Base-by-base conservation (phyloP, 768 basidiomycete species). In the Boletus subparvulus region DNA sequence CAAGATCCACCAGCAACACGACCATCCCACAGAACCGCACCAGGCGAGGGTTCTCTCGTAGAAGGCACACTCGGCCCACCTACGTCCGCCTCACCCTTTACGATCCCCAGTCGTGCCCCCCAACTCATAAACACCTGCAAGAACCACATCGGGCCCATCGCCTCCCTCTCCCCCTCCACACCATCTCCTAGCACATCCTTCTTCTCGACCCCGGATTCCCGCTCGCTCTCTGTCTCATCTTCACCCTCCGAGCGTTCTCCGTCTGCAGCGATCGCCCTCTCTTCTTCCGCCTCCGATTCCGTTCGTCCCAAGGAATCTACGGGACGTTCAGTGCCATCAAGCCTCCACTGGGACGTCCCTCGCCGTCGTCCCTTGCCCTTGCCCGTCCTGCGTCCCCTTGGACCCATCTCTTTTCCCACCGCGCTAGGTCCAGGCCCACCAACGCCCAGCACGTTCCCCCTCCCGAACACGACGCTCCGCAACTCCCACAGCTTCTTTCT, bases 231-330 rank as follows among this genome's bases (percentile, higher is more conserved):
- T 9, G 75, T 67, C 13, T 71, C 69, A 9, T 67, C 67, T 17
- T 64, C 64, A 6, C 50, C 64, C 42, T 72, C 70, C 9, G 60
- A 63, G 13, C 65, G 73, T 33, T 73, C 72, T 6, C 70, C 74
- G 21, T 63, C 64, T 7, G 59, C 57, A 26, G 62, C 61, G 24
- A 67, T 74, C 50, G 61, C 73, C 35, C 71, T 74, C 68, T 92
- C 90, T 63, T 92, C 89, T 64, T 86, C 87, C 21, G 78, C 88
- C 71, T 92, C 90, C 60, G 82, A 83, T 73, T 88, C 87, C 52
- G 87, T 91, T 45, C 88, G 75, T 17, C 90, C 90, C 41, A 84
- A 65, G 40, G 74, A 70, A 69, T 92, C 88, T 43, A 92, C 88
- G 1, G 86, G 68, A 43, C 82, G 73, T 68, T 81, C 79, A 44